Percentiles rank a stretch among this genome's conserved stretches.
These are phyloP conservation scores for Podospora sp. DNA, from an alignment of 495 filamentous ascomycete species.

Conservation along the genomic window DNA sequence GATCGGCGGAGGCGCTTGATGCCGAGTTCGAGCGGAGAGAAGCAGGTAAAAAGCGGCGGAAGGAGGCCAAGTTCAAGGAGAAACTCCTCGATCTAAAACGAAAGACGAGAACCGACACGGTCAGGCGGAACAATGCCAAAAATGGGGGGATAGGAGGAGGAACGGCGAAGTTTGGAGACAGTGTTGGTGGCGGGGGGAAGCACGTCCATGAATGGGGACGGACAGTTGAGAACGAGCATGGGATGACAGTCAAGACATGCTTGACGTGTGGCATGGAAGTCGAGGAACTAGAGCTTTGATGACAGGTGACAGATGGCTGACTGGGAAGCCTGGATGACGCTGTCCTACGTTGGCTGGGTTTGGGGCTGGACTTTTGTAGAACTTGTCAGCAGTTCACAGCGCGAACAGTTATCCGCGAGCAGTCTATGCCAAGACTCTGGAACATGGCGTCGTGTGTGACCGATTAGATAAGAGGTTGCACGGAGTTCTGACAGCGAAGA, in stretches of 20 bases:
- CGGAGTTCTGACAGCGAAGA: background rate
- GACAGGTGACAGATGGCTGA: background rate
- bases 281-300: conserved; percentile 87
- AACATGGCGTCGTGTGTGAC: background rate
- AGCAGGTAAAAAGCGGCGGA: conserved; percentile 78
- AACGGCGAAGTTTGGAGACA: conserved; percentile 70
- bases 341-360: background rate
- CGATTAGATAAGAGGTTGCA: background rate
- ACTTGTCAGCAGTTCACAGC: background rate
- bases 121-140: conserved; percentile 60
- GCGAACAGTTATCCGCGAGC: background rate
- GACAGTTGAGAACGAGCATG: conserved; percentile 75
- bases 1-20: conserved; percentile 79
- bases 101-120: conserved; percentile 88
- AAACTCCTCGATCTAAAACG: conserved; percentile 91
- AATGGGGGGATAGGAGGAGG: conserved; percentile 29
- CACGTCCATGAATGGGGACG: conserved; percentile 95
- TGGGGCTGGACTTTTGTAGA: background rate
- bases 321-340: background rate
- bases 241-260: conserved; percentile 81
- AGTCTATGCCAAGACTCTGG: conserved; percentile 4
- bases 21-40: conserved; percentile 84
- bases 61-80: conserved; percentile 87
- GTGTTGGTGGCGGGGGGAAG: conserved; percentile 62
- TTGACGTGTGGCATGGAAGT: conserved; percentile 94